A percentile compares a stretch with the other conserved stretches of the same genome.
Conservation (phyloP, 2,329 filamentous ascomycete genomes). For the Xylaria sp. region DNA sequence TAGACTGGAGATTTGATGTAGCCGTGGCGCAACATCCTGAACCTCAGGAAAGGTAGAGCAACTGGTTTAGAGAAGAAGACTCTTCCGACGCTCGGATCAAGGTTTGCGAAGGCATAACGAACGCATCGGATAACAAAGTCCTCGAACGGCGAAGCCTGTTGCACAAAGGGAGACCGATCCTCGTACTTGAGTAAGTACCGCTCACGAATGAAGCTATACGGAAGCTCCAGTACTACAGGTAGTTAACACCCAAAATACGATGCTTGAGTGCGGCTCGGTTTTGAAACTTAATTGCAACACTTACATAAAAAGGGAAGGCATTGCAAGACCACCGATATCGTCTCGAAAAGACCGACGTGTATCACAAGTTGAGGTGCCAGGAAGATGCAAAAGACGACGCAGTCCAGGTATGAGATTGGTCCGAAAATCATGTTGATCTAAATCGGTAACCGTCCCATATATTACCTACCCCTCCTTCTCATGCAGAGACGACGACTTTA, state of each 20-base stretch:
- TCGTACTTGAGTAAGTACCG: conserved; percentile 60
- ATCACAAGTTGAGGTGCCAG: conserved; percentile 77
- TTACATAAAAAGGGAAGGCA: conserved; percentile 78
- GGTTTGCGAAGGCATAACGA: conserved; percentile 78
- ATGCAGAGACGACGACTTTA: not conserved
- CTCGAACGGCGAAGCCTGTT: conserved; percentile 77
- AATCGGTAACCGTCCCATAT: not conserved
- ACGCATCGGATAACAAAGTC: conserved; percentile 82
- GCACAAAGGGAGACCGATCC: conserved; percentile 71
- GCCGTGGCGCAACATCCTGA: conserved; percentile 80
- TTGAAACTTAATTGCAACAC: conserved; percentile 34
- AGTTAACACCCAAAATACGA: conserved; percentile 20
- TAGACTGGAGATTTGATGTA: conserved; percentile 69
- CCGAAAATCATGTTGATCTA: conserved; percentile 72
- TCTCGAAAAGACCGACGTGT: conserved; percentile 71
- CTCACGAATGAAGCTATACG: conserved; percentile 67
- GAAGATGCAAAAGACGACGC: conserved; percentile 76
- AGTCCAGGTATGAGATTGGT: conserved; percentile 80
- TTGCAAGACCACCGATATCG: conserved; percentile 66
- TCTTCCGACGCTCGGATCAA: conserved; percentile 74
- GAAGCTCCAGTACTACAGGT: conserved; percentile 65
- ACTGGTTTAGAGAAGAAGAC: conserved; percentile 83
- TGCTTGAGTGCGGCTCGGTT: not conserved
- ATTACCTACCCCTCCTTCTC: not conserved
- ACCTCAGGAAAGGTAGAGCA: conserved; percentile 77